Evolutionary conservation across 2,329 filamentous ascomycete species (phyloP), one percentile per base, ranked within the genome.

Genomic region (Aspergillus melleus): DNA sequence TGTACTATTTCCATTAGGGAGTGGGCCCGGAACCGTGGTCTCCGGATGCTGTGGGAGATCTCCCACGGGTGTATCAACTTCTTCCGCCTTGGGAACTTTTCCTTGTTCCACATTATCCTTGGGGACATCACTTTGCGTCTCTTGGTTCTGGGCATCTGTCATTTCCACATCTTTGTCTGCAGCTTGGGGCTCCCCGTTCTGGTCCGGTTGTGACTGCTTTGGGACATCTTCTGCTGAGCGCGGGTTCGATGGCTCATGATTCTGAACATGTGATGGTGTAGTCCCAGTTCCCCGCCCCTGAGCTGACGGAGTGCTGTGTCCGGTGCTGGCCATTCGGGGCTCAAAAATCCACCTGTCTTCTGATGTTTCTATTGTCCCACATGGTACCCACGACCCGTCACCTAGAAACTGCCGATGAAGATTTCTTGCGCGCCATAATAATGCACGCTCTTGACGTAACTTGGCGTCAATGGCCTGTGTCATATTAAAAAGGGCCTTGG

Each of bases 331-430:
- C 32, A 65, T 58, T 47, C 67, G 66, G 20, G 78, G 75, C 58
- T 77, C 72, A 70, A 83, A 82, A 52, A 84, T 73, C 62, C 72
- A 74, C 57, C 76, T 74, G 63, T 86, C 84, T 50, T 80, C 76
- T 5, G 75, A 72, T 12, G 80, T 81, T 61, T 86, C 82, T 20
- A 86, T 77, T 39, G 75, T 68, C 36, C 80, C 84, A 63, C 80
- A 81, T 4, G 86, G 85, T 64, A 85, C 82, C 82, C 85, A 89
- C 14, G 79, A 77, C 12, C 82, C 79, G 67, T 89, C 86, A 10
- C 86, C 86, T 51, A 86, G 77, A 42, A 89, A 81, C 61, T 84
- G 79, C 60, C 82, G 80, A 62, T 86, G 79, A 44, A 88, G 69
- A 59, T 81, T 81, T 68, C 87, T 86, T 20, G 85, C 83, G 55